Evolutionary conservation across 129 eudicot genomes (phyloP), one percentile per base, ranked within the genome.

Genomic region (Pulicaria dysenterica): DNA sequence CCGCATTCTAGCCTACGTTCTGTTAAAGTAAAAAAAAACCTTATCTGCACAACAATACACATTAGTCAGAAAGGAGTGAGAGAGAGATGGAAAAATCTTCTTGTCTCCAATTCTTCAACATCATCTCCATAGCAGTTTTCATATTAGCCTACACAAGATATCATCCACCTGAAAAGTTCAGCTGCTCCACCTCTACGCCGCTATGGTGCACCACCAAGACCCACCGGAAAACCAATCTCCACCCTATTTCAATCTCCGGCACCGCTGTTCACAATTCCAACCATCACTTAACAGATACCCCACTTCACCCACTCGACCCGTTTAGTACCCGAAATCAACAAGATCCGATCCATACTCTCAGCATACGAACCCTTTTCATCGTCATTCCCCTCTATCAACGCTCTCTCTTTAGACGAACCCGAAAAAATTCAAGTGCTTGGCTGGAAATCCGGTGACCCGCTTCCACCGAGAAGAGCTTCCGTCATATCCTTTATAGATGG

Each of bases 241-340:
- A 67, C 37, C 24, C 76, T 45, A 42, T 34, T 38, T 60, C 76
- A 55, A 40, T 64, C 70, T 40, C 24, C 53, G 53, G 63, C 51
- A 3, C 51, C 51, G 5, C n/a, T 4, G 34, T 61, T 13, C 61
- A n/a, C 17, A 50, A 45, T 34, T 11, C 83, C 67, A 6, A 61
- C 19, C 73, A 75, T 79, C 67, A 73, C 73, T 53, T 76, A 40
- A 14, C 64, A 17, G 68, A 76, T 67, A 63, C 72, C 13, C 80
- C 89, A 5, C 73, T 16, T 50, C 87, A 87, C 77, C 89, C 94
- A 37, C 84, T 87, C 7, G 94, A 87, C 78, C 94, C 94, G 7
- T 72, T 87, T 16, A 87, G 12, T 77, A 16, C 65, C 75, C 56
- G 87, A 87, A 76, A 73, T 84, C 75, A 77, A 82, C 72, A 67